Evolutionary conservation across 2,329 filamentous ascomycete species (phyloP), one percentile per base, ranked within the genome.

Genomic region (Cladobotryum mycophilum): DNA sequence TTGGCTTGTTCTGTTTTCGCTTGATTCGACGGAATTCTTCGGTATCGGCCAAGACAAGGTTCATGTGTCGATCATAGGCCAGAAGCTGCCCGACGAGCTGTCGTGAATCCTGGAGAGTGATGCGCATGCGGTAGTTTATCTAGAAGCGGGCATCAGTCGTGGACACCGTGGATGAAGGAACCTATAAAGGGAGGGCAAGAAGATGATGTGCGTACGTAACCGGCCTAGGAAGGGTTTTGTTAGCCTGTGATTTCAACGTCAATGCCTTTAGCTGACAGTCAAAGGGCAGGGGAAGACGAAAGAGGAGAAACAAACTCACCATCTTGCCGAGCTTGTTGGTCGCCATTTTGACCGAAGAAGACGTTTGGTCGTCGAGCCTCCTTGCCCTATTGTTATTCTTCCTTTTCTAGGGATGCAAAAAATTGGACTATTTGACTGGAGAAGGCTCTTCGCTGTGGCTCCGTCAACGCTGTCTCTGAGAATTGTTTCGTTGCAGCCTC

Each of bases 1-100:
- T 70, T 48, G 80, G 74, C 75, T 93, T 95, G 61, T 82, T 79
- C 62, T 85, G 82, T 76, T 87, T 92, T 71, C 88, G 82, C 76
- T 93, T 95, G 56, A 92, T 85, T 67, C 87, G 87, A 68, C 91
- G 88, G 72, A 96, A 96, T 71, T 97, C 92, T 80, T 99, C 93
- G 60, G 93, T 97, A 67, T 99, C 93, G 72, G 92, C 93, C 56
- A 99, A 87, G 55, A 99, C 93, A 58, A 99, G 82, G 71, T 99
- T 99, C 93, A 99, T 99, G 73, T 99, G 93, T 90, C 95, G 97
- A 72, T 99, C 93, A 65, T 97, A 99, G 49, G 93, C 93, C 60
- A 99, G 82, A 89, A 99, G 96, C 71, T 97, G 90, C 55, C 91
- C 93, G 38, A 90, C 91, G 85, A 99, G 95, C 71, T 96, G 89